A percentile compares a stretch with the other conserved stretches of the same genome.
These are phyloP conservation scores for Tritrichomonas musculus DNA, from an alignment of 208 protist species.

Conservation along the genomic window DNA sequence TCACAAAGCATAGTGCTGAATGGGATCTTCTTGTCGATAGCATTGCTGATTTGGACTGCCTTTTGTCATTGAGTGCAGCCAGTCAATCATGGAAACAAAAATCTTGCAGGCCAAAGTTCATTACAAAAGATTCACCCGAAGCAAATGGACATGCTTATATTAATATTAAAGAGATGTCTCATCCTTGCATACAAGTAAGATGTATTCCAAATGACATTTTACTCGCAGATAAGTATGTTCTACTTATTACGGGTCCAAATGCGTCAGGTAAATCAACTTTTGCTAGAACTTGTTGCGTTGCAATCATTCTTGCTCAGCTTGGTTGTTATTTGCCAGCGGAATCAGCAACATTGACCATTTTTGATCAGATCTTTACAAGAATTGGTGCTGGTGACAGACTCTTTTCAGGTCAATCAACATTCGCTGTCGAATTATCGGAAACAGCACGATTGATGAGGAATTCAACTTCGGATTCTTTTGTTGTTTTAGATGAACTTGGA, in stretches of 20 bases:
- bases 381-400: conserved; percentile 59
- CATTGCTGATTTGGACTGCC: conserved; percentile 47
- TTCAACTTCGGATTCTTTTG: conserved; percentile 76
- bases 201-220: conserved; percentile 46
- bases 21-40: conserved; percentile 38
- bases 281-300: conserved; percentile 63
- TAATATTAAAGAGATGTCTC: not conserved
- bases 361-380: conserved; percentile 90
- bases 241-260: conserved; percentile 86
- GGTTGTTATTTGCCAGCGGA: conserved; percentile 70
- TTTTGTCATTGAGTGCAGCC: not conserved
- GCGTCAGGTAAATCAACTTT: conserved; percentile 96
- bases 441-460: conserved; percentile 66
- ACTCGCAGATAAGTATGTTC: conserved; percentile 8
- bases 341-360: conserved; percentile 57
- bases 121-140: not conserved
- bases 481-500: conserved; percentile 93
- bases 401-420: conserved; percentile 87
- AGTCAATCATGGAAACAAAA: not conserved
- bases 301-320: conserved; percentile 81
- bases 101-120: conserved; percentile 19
- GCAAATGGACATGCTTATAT: not conserved
- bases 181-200: conserved; percentile 33
- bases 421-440: conserved; percentile 89
- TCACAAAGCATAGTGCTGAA: not conserved